Base-by-base conservation (phyloP, 495 filamentous ascomycete species). In the Mytilinidion resinicola region DNA sequence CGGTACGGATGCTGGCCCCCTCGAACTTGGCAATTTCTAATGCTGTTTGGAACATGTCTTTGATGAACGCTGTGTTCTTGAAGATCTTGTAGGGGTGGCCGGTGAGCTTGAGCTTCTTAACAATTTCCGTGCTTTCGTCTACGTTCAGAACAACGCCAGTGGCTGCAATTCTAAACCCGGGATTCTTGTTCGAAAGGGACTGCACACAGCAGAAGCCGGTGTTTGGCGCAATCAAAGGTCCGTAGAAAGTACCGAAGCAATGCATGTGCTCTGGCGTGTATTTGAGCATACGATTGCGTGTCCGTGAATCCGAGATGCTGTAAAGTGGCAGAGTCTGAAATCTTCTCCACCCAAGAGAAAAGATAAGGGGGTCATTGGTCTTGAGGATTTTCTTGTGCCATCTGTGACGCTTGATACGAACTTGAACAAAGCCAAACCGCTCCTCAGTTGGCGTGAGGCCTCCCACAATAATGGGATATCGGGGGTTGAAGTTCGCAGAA, bases 371-470 rank as follows among this genome's bases (percentile, higher is more conserved):
- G 66, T 98, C 93, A 63, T 92, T 95, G 15, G 89, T 96, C 74
- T 98, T 98, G 60, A 98, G 77, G 56, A 96, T 96, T 78, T 91
- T 96, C 82, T 97, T 96, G 71, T 97, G 93, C 95, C 95, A 98
- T 62, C 93, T 81, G 69, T 98, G 93, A 57, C 88, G 80, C 80
- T 96, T 96, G 77, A 98, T 96, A 38, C 95, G 83, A 50, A 96
- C 82, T 71, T 96, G 93, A 12, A 97, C 85, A 64, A 89, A 96
- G 2, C 95, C 93, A 69, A 95, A 96, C 11, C 93, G 84, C 72
- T 96, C 90, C 72, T 98, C 93, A 0, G 91, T 95, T 9, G 95
- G 80, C 39, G 89, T 83, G 41, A 98, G 77, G 48, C 93, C 93
- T 46, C 93, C 93, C 41, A 97, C 78, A 49, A 98, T 83, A 62